A percentile compares a stretch with the other conserved stretches of the same genome.
Conservation (phyloP, 2,329 filamentous ascomycete species). For the Rhinocladiella similis region DNA sequence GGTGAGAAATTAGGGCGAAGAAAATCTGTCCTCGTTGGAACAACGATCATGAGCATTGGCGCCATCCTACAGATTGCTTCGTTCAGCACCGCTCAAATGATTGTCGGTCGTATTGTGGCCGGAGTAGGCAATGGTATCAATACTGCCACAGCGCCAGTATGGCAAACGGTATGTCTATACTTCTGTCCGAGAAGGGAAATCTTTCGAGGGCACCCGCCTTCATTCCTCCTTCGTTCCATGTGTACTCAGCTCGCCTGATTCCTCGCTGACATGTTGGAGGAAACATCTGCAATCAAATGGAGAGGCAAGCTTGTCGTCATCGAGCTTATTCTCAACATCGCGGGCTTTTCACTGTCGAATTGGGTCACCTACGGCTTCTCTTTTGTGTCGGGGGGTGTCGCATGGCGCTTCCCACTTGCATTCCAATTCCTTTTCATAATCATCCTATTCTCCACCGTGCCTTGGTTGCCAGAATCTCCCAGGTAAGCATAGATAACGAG, state of each 20-base stretch:
- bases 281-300: slow-evolving; percentile 48
- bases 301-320: slow-evolving; percentile 49
- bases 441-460: slow-evolving; percentile 46
- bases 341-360: slow-evolving; percentile 51
- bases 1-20: slow-evolving; percentile 52
- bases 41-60: slow-evolving; percentile 50
- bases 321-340: slow-evolving; percentile 53
- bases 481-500: slow-evolving; percentile 11
- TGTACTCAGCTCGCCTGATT: no score
- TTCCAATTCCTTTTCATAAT: slow-evolving; percentile 54
- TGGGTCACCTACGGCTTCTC: slow-evolving; percentile 56
- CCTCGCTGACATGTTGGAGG: slow-evolving; percentile 22
- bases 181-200: no score
- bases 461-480: slow-evolving; percentile 50
- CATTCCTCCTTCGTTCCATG: no score
- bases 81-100: slow-evolving; percentile 50
- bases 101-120: slow-evolving; percentile 48
- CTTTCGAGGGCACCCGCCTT: no score
- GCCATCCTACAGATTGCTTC: slow-evolving; percentile 50
- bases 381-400: slow-evolving; percentile 43
- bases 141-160: slow-evolving; percentile 51
- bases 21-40: slow-evolving; percentile 49
- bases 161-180: slow-evolving; percentile 42
- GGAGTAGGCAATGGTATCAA: slow-evolving; percentile 56
- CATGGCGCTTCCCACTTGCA: slow-evolving; percentile 50